Percentiles rank a stretch among this genome's conserved stretches.
phyloP scores from a whole-genome alignment of 805 yeast genomes.

The Lachancea dasiensis region DNA sequence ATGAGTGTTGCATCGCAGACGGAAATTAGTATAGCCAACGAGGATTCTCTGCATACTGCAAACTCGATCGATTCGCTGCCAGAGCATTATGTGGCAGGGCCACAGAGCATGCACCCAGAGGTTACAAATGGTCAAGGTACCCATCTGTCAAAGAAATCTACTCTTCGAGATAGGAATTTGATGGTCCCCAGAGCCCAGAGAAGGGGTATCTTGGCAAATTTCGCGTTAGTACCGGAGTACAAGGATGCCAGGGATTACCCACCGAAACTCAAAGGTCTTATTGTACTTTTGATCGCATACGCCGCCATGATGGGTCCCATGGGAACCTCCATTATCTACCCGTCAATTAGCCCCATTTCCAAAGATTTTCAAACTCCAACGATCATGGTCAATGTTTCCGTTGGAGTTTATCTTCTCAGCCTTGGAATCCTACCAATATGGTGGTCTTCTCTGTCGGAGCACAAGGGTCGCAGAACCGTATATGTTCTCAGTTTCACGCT shows the following conservation, averaged over 20 bases:
- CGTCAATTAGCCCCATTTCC: constrained; percentile 62
- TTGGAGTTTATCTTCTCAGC: constrained; percentile 69
- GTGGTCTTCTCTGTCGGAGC: constrained; percentile 82
- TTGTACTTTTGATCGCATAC: constrained; percentile 60
- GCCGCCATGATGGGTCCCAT: constrained; percentile 82
- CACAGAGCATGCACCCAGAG: constrained; percentile 2
- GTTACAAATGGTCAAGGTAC: not conserved
- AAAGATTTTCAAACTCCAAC: constrained; percentile 49
- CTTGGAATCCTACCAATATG: constrained; percentile 79
- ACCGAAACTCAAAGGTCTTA: constrained; percentile 38
- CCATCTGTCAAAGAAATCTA: constrained; percentile 5
- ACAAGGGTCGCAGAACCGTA: constrained; percentile 66
- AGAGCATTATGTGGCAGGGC: not conserved
- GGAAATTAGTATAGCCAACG: not conserved
- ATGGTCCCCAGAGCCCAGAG: constrained; percentile 34
- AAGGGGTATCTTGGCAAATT: constrained; percentile 50
- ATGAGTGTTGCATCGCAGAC: not conserved
- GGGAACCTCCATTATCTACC: constrained; percentile 81
- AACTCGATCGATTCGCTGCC: not conserved
- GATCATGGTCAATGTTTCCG: constrained; percentile 64
- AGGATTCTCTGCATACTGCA: constrained; percentile 1
- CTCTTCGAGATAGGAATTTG: constrained; percentile 14
- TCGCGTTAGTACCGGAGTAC: constrained; percentile 60
- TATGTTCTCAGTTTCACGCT: constrained; percentile 62
- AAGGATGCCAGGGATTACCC: constrained; percentile 67